These are phyloP conservation scores for Licmophora abbreviata DNA, from an alignment of 108 stramenopile species.

Conservation along the genomic window DNA sequence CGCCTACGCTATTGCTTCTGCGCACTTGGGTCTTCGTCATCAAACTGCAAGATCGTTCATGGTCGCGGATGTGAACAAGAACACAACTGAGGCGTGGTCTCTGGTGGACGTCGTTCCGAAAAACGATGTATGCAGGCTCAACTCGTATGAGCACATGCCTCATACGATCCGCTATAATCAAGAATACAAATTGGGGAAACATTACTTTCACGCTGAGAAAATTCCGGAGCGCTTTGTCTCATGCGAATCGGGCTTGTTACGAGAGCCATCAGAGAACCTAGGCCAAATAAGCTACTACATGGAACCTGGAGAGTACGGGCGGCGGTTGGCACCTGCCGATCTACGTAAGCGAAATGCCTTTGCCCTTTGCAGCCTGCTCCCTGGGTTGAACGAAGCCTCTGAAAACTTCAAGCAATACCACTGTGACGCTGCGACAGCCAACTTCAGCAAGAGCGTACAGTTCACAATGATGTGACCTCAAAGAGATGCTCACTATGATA, in stretches of 20 bases:
- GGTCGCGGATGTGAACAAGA: slow-evolving; percentile 33
- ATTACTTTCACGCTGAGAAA: slow-evolving; percentile 64
- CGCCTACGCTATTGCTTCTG: slow-evolving; percentile 64
- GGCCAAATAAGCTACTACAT: slow-evolving; percentile 30
- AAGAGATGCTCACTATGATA: no score
- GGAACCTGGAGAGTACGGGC: slow-evolving; percentile 24
- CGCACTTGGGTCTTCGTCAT: slow-evolving; percentile 46
- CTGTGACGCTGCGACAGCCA: slow-evolving; percentile 52
- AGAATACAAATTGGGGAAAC: slow-evolving; percentile 38
- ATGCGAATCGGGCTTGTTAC: slow-evolving; percentile 58
- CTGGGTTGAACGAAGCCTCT: slow-evolving; percentile 62
- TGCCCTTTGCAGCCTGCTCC: slow-evolving; percentile 62
- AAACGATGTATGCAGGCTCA: slow-evolving; percentile 39
- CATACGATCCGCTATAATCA: slow-evolving; percentile 52
- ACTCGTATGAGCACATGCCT: slow-evolving; percentile 27
- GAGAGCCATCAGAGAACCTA: slow-evolving; percentile 50
- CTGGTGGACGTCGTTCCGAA: slow-evolving; percentile 35
- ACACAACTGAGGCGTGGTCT: slow-evolving; percentile 49
- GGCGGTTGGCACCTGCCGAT: slow-evolving; percentile 9
- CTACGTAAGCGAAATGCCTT: slow-evolving; percentile 50
- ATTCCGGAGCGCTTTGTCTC: slow-evolving; percentile 61
- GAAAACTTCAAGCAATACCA: slow-evolving; percentile 74
- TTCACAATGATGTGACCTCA: slow-evolving; percentile 36
- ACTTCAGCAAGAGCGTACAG: slow-evolving; percentile 45
- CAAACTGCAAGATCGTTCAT: slow-evolving; percentile 36